Conservation (phyloP, 2,329 filamentous ascomycete genomes). For the Colletotrichum lupini region DNA sequence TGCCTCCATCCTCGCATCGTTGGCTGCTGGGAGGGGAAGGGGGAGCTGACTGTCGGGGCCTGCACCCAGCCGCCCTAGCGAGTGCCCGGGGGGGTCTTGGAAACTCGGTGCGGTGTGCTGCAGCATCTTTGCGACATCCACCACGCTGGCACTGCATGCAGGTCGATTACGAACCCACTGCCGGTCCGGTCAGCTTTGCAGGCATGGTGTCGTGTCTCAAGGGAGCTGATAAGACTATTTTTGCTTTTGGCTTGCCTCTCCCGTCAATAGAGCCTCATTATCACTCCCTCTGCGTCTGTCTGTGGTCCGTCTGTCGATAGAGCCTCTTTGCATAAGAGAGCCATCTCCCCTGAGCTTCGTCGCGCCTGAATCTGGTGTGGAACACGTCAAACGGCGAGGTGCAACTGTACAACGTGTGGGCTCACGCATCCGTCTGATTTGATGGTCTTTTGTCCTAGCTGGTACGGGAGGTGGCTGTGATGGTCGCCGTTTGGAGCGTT, state of each 20-base stretch:
- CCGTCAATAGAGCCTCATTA: conserved; percentile 18
- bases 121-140: conserved; percentile 31
- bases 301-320: neutral
- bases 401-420: conserved; percentile 17
- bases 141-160: conserved; percentile 31
- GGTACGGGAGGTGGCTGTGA: conserved; percentile 29
- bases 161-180: conserved; percentile 26
- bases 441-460: conserved; percentile 1
- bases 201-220: conserved; percentile 17
- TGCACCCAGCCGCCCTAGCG: conserved; percentile 25
- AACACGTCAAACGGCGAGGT: conserved; percentile 14
- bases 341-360: neutral
- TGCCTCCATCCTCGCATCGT: conserved; percentile 14
- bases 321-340: neutral
- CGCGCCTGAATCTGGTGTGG: conserved; percentile 29
- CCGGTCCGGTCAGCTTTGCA: conserved; percentile 20
- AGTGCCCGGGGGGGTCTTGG: conserved; percentile 16
- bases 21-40: neutral
- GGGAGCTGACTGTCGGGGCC: conserved; percentile 16
- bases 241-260: neutral
- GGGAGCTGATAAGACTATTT: conserved; percentile 6
- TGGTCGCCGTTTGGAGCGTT: conserved; percentile 25
- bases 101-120: conserved; percentile 7
- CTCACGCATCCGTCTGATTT: conserved; percentile 16
- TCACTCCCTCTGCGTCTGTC: neutral